These are phyloP conservation scores for Typha latifolia DNA, from an alignment of 176 grass and related monocot species.

Conservation along the genomic window DNA sequence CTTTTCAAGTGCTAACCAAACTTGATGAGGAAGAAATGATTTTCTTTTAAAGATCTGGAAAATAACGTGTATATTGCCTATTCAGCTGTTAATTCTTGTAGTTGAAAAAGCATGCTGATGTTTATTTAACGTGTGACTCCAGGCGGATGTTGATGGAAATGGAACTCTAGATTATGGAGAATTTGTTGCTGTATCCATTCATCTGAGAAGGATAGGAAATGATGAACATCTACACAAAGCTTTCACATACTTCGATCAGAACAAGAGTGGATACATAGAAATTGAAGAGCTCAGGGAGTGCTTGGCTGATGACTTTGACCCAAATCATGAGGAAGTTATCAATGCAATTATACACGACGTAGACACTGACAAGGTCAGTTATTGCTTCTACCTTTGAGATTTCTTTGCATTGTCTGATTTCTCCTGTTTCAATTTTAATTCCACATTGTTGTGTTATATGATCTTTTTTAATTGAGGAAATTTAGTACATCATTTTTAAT, in stretches of 20 bases:
- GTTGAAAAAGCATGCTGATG: neutral
- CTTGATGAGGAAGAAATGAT: too few relatives aligned
- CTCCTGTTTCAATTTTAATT: too few relatives aligned
- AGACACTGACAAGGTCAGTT: slow-evolving; percentile 80
- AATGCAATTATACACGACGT: slow-evolving; percentile 81
- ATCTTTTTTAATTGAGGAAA: too few relatives aligned
- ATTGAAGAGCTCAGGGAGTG: slow-evolving; percentile 59
- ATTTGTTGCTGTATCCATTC: slow-evolving; percentile 79
- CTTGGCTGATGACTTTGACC: slow-evolving; percentile 61
- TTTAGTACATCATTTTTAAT: too few relatives aligned
- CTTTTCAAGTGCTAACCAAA: too few relatives aligned
- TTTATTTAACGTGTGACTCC: slow-evolving; percentile 21
- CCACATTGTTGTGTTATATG: too few relatives aligned
- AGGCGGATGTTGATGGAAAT: slow-evolving; percentile 84
- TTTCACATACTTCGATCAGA: slow-evolving; percentile 76
- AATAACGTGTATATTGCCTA: too few relatives aligned
- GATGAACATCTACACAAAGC: slow-evolving; percentile 85
- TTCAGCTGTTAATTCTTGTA: too few relatives aligned
- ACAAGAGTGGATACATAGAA: slow-evolving; percentile 77
- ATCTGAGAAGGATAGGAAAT: slow-evolving; percentile 64
- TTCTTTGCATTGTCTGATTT: too few relatives aligned
- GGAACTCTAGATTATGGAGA: slow-evolving; percentile 71
- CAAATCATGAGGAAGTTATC: slow-evolving; percentile 73
- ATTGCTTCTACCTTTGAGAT: neutral
- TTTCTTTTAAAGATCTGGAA: too few relatives aligned